These are phyloP conservation scores for Verticillium tricorpus DNA, from an alignment of 2,329 filamentous ascomycete species.

Conservation along the genomic window DNA sequence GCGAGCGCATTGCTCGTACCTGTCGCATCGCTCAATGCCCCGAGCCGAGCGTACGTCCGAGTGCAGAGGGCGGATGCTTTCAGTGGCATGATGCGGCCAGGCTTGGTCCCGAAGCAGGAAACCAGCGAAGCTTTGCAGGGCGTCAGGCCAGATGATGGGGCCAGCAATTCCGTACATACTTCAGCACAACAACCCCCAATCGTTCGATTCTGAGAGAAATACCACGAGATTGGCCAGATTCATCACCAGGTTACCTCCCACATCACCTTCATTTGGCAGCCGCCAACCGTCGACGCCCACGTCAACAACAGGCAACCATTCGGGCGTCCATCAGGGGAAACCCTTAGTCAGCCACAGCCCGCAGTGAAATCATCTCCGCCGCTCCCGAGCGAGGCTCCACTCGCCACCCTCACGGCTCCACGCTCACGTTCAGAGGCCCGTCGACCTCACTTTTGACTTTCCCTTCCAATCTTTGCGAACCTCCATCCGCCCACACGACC, in stretches of 20 bases:
- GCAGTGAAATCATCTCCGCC: neutral
- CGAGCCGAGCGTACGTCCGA: neutral
- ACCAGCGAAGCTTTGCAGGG: neutral
- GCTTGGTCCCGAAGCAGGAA: neutral
- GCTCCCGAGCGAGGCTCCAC: neutral
- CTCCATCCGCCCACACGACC: neutral
- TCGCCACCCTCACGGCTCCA: neutral
- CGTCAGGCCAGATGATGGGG: neutral
- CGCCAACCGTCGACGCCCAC: neutral
- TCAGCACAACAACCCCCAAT: neutral
- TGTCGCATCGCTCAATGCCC: neutral
- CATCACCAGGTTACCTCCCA: neutral
- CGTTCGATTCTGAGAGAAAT: neutral
- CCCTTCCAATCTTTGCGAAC: neutral
- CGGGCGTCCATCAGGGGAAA: neutral
- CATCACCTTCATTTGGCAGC: neutral
- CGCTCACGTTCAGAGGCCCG: neutral
- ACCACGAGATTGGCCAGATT: neutral
- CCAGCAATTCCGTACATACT: neutral
- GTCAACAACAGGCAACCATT: neutral
- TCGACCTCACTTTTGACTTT: neutral
- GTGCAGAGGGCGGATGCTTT: neutral
- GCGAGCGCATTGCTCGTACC: neutral
- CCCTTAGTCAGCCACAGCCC: neutral
- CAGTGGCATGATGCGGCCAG: neutral